Evolutionary conservation across 371 early-diverging fungal genomes (phyloP).

Genomic region (Capillidium heterosporum): DNA sequence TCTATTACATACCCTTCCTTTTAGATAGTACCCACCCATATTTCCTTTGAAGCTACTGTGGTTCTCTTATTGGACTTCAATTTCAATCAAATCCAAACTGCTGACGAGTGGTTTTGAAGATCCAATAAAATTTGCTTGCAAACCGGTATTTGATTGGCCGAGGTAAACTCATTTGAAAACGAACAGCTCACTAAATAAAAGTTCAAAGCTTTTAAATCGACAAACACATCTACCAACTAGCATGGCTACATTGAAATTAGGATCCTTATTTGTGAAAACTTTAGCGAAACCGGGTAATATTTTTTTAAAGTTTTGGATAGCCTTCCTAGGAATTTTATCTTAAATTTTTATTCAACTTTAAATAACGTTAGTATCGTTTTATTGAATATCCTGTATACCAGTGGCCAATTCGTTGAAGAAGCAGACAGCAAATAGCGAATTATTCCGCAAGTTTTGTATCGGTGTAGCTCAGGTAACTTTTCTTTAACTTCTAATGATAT

Average conservation of each 20-base stretch:
- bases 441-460: constrained; percentile 5
- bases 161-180: too few relatives aligned
- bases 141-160: too few relatives aligned
- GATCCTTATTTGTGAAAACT: neutral
- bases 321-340: neutral
- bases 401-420: constrained; percentile 6
- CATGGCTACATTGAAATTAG: constrained; percentile 8
- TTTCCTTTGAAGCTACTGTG: too few relatives aligned
- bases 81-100: too few relatives aligned
- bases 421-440: neutral
- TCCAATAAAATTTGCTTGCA: too few relatives aligned
- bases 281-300: constrained; percentile 7
- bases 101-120: too few relatives aligned
- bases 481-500: neutral
- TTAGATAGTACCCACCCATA: too few relatives aligned
- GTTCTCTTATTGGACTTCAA: too few relatives aligned
- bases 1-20: too few relatives aligned
- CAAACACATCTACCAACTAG: too few relatives aligned
- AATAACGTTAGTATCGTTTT: neutral
- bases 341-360: neutral
- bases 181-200: neutral
- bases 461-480: constrained; percentile 5
- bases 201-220: too few relatives aligned
- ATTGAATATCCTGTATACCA: neutral
- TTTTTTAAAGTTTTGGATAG: neutral